These are phyloP conservation scores for Russula griseocarnosa DNA, from an alignment of 768 basidiomycete genomes.

Conservation along the genomic window DNA sequence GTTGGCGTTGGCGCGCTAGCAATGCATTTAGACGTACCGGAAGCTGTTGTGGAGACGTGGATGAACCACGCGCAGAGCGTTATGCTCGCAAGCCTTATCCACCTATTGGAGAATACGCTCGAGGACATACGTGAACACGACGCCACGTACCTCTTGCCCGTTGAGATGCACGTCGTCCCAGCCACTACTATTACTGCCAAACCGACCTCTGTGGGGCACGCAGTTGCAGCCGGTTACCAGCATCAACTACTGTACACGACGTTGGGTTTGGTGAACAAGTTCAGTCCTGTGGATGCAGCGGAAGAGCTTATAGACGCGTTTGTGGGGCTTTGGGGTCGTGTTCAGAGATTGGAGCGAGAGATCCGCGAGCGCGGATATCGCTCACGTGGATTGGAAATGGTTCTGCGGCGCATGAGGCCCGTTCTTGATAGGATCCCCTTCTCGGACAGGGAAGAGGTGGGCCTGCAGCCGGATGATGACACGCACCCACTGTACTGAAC, in stretches of 20 bases:
- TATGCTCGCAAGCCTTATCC: conserved; percentile 12
- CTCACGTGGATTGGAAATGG: conserved; percentile 14
- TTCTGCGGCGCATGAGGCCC: conserved; percentile 10
- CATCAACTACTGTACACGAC: conserved; percentile 7
- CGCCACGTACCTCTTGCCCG: not conserved
- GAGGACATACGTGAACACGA: conserved; percentile 3
- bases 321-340: conserved; percentile 2
- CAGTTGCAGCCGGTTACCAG: not conserved
- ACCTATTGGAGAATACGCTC: conserved; percentile 9
- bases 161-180: not conserved
- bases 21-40: not conserved
- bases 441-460: not conserved
- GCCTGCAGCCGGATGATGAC: no score
- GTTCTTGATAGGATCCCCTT: conserved; percentile 1
- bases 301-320: conserved; percentile 5
- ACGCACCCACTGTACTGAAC: no score
- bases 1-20: not conserved
- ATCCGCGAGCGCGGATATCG: conserved; percentile 14
- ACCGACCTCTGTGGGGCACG: not conserved
- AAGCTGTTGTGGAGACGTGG: conserved; percentile 10
- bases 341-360: not conserved
- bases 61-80: not conserved
- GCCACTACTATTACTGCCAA: not conserved
- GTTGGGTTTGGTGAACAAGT: conserved; percentile 19
- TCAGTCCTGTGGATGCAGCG: not conserved